Evolutionary conservation across 257 asterid species (phyloP), one percentile per base, ranked within the genome.

Genomic region (Lycium ferocissimum): DNA sequence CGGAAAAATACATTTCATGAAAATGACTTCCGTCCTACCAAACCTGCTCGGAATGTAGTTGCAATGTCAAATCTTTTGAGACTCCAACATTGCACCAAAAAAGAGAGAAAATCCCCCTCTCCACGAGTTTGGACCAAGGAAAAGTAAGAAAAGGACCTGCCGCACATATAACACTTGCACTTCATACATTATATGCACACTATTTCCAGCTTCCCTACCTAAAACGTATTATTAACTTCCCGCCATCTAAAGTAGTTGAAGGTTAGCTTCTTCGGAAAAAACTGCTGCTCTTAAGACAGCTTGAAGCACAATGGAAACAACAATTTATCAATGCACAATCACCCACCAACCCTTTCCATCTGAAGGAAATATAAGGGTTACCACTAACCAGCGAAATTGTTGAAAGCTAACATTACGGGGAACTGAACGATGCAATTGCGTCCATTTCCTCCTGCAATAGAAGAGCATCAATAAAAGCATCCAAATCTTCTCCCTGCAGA

Each of bases 401-500:
- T 51, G 20, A 51, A 33, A 51, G 47, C 47, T 51, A 76, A 20
- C 82, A 26, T 76, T 76, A 76, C 26, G 80, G 54, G 83, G 97
- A 88, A 85, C 94, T 89, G 84, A 96, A 90, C 63, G 93, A 93
- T 82, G 97, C 93, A 85, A 94, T 94, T 18, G 95, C 99, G 76
- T 93, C 97, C 94, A 92, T 89, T 90, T 96, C 99, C 90, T 95
- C 96, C 91, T 72, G 96, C 93, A 96, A 88, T 76, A 96, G 92
- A 86, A 96, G 95, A 80, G 98, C 98, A 83, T 95, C 97, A 76
- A 95, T 83, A 72, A 96, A 95, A 4, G 89, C 82, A 86, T 94
- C 98, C 83, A 96, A 89, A 90, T 88, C 89, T 82, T 92, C 97
- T 75, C 98, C 99, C 90, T 92, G 92, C 97, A 96, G 86, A 83